Conservation (phyloP, 2,329 filamentous ascomycete genomes). For the Colletotrichum abscissum region DNA sequence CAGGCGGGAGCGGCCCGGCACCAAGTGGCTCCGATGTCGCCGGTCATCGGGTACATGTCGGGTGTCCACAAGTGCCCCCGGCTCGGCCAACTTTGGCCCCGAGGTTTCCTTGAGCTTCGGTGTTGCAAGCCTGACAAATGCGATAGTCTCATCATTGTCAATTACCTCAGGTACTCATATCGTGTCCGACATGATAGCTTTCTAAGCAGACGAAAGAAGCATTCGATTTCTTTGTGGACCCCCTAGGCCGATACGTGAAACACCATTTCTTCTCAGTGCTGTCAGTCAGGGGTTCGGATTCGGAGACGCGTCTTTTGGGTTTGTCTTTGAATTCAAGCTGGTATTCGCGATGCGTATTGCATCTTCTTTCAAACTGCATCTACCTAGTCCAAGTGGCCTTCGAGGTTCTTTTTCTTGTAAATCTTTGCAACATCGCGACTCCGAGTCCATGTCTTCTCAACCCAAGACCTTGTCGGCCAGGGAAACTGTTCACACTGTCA, state of each 20-base stretch:
- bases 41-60: neutral
- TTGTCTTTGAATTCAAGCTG: neutral
- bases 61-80: neutral
- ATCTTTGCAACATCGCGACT: neutral
- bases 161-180: too few species aligned
- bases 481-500: constrained; percentile 50
- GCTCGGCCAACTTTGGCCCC: constrained; percentile 11
- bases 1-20: constrained; percentile 26
- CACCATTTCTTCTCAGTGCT: neutral
- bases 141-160: neutral
- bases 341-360: neutral
- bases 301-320: neutral
- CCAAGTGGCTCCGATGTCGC: constrained; percentile 21
- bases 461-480: constrained; percentile 63
- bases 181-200: neutral
- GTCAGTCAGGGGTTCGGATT: neutral
- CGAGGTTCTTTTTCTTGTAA: neutral
- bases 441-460: constrained; percentile 33
- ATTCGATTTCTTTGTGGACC: neutral
- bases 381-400: neutral
- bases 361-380: neutral
- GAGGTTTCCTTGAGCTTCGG: neutral
- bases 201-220: neutral
- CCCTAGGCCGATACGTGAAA: neutral
- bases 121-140: neutral